Base-by-base conservation (phyloP, 805 yeast species). In the Monosporozyma aerobia region DNA sequence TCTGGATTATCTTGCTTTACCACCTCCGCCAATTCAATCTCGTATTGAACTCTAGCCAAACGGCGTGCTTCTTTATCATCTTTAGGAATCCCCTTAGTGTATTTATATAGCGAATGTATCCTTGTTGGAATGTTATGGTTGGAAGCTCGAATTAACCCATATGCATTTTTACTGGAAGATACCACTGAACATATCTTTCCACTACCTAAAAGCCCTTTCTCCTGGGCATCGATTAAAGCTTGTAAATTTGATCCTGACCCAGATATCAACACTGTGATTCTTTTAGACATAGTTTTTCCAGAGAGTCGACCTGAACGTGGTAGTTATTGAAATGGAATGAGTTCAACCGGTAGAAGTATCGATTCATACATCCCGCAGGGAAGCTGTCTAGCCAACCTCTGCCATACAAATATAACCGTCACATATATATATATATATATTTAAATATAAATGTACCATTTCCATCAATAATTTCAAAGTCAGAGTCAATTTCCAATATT, bases 171-270 rank as follows among this genome's bases (percentile, higher is more conserved):
- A 46, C 85, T 80, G 14, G 97, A 90, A 9, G 98, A 90, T 29
- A 94, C 79, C 47, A 94, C 98, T 61, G 81, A 80, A 30, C 80
- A 76, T 50, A 94, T 87, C 33, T 73, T 71, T 1, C 81, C 84
- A 10, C 77, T 73, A 8, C 58, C 56, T 45, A 74, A 71, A 53
- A 52, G 59, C 27, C 71, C 74, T 14, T 63, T 68, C 3, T 60
- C 58, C 40, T 74, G 68, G 1, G 92, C 87, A 67, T 94, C 96
- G 35, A 94, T 89, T 41, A 94, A 73, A 0, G 99, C 98, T 68
- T 94, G 99, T 41, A 94, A 73, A 64, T 94, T 94, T n/a, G 97
- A 82, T 1, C 99, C 99, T 30, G 85, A 84, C 0, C 99, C 99
- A 0, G 98, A 90, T 23, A 94, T 94, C 40, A 94, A 78, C 0